These are phyloP conservation scores for Apiospora malaysiana DNA, from an alignment of 2,329 filamentous ascomycete genomes.

Conservation along the genomic window DNA sequence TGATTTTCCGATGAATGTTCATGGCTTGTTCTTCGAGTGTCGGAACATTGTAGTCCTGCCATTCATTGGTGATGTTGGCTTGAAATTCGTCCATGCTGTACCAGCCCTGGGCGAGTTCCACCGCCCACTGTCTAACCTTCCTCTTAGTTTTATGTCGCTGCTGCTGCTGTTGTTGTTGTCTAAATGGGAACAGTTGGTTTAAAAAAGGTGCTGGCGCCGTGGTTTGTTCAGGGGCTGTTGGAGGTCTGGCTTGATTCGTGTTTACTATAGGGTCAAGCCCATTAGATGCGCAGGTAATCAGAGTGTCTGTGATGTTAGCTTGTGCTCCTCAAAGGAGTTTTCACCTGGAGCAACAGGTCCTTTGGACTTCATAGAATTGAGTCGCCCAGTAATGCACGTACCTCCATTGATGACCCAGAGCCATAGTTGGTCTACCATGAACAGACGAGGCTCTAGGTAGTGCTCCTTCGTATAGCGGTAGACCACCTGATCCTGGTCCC, in stretches of 20 bases:
- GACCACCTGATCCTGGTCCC: not conserved
- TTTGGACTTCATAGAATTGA: too few relatives aligned
- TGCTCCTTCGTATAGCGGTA: conserved; percentile 3
- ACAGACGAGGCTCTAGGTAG: not conserved
- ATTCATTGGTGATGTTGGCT: not conserved
- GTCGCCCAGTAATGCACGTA: not conserved
- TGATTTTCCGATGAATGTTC: not conserved
- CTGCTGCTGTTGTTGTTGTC: not conserved
- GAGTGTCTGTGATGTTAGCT: not conserved
- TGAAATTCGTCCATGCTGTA: not conserved
- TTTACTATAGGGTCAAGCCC: too few relatives aligned
- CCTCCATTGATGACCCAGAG: conserved; percentile 20
- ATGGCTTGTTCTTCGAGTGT: not conserved
- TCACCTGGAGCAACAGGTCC: too few relatives aligned
- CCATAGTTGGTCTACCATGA: conserved; percentile 22
- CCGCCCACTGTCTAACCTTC: not conserved
- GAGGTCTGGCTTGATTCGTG: too few relatives aligned
- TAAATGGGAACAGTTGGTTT: not conserved
- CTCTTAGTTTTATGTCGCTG: not conserved
- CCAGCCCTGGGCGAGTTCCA: not conserved
- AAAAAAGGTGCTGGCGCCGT: not conserved
- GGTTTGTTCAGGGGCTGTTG: not conserved
- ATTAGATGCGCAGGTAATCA: not conserved
- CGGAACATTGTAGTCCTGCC: too few relatives aligned
- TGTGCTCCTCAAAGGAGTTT: not conserved